A percentile compares a stretch with the other conserved stretches of the same genome.
Evolutionary conservation across 768 basidiomycete species (phyloP).

Genomic region (Kwoniella dendrophila): DNA sequence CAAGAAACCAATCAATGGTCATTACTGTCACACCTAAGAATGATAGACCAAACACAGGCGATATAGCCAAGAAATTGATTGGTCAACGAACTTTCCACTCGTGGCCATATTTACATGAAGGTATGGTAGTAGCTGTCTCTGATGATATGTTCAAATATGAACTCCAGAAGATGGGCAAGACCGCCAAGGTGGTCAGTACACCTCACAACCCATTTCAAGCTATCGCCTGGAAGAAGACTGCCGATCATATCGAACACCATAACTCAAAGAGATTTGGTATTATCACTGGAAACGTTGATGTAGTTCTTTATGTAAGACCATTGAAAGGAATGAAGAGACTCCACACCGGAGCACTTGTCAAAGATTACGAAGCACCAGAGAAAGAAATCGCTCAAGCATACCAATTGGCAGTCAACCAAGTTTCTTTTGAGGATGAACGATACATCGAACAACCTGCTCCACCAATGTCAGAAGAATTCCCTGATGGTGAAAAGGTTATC

Average conservation of each 20-base stretch:
- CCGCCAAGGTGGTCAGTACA: constrained; percentile 62
- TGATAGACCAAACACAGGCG: constrained; percentile 69
- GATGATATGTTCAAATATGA: constrained; percentile 87
- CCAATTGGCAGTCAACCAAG: constrained; percentile 79
- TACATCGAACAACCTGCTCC: constrained; percentile 73
- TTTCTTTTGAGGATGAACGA: constrained; percentile 83
- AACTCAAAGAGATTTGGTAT: constrained; percentile 91
- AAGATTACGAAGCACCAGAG: constrained; percentile 83
- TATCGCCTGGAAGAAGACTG: constrained; percentile 75
- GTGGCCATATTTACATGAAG: constrained; percentile 97
- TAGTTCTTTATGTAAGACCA: constrained; percentile 84
- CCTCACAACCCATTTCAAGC: constrained; percentile 73
- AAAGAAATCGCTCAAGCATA: constrained; percentile 84
- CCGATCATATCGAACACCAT: constrained; percentile 75
- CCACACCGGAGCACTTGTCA: constrained; percentile 86
- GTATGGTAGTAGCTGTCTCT: constrained; percentile 79
- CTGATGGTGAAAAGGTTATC: constrained; percentile 85
- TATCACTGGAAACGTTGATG: constrained; percentile 75
- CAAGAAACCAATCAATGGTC: constrained; percentile 90
- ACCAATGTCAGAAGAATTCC: constrained; percentile 83
- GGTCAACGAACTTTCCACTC: constrained; percentile 76
- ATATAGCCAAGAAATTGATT: constrained; percentile 73
- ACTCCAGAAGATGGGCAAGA: constrained; percentile 47
- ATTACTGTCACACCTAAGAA: constrained; percentile 77
- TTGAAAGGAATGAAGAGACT: constrained; percentile 90